A percentile compares a stretch with the other conserved stretches of the same genome.
phyloP scores from a whole-genome alignment of 2,329 filamentous ascomycete species.

The Cladosporium austrohemisphaericum region DNA sequence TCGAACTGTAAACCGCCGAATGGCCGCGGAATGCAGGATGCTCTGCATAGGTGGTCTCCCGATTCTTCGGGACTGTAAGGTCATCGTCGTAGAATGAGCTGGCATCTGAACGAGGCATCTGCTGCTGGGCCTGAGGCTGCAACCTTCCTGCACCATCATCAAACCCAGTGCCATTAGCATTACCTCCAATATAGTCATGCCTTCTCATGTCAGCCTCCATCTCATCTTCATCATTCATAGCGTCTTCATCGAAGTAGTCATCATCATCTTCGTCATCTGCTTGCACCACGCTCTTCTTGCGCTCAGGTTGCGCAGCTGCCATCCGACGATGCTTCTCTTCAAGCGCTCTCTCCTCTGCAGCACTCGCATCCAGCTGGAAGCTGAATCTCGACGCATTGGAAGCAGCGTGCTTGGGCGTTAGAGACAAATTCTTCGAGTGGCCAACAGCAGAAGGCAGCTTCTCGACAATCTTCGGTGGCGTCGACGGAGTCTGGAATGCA shows the following conservation, averaged over 20 bases:
- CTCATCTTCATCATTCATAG: constrained; percentile 45
- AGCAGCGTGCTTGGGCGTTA: constrained; percentile 40
- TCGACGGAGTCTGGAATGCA: constrained; percentile 16
- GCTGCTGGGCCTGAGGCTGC: constrained; percentile 9
- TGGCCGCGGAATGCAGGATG: constrained; percentile 29
- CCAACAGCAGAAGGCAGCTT: constrained; percentile 30
- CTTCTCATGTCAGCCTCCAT: constrained; percentile 36
- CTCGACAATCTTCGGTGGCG: constrained; percentile 27
- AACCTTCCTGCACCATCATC: neutral
- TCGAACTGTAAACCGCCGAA: constrained; percentile 22
- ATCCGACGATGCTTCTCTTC: constrained; percentile 61
- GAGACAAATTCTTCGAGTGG: constrained; percentile 23
- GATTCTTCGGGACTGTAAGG: constrained; percentile 20
- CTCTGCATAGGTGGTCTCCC: constrained; percentile 28
- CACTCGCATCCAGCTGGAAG: constrained; percentile 71
- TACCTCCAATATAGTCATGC: neutral
- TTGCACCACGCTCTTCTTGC: constrained; percentile 15
- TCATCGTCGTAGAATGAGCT: constrained; percentile 54
- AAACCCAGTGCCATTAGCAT: neutral
- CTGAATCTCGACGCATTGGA: constrained; percentile 78
- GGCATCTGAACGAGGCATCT: constrained; percentile 45
- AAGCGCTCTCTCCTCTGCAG: constrained; percentile 61
- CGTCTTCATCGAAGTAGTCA: constrained; percentile 36
- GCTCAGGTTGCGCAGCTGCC: neutral
- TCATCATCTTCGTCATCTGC: constrained; percentile 34